Percentiles rank a stretch among this genome's conserved stretches.
Evolutionary conservation across 2,329 filamentous ascomycete genomes (phyloP).

Genomic region (Aureobasidium sp.): DNA sequence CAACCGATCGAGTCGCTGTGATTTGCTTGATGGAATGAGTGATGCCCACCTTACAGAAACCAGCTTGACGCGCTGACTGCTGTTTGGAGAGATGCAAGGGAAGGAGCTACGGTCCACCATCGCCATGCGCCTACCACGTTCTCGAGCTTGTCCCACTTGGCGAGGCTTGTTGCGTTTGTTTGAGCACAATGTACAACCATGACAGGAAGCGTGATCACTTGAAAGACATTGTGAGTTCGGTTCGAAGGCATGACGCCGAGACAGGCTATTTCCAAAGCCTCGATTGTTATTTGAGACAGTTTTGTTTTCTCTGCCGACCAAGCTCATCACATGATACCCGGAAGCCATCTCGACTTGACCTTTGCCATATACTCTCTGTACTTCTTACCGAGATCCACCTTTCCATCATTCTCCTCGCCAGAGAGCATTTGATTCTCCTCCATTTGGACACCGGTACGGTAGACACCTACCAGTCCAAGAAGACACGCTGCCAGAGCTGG

Average conservation of each 20-base stretch:
- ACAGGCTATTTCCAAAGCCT: too few species aligned
- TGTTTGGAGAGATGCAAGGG: too few species aligned
- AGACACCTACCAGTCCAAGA: background rate
- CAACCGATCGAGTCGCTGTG: background rate
- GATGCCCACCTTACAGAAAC: too few species aligned
- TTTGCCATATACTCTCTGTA: constrained; percentile 9
- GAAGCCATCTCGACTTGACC: background rate
- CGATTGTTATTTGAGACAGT: too few species aligned
- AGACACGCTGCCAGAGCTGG: background rate
- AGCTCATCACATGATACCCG: background rate
- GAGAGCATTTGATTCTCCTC: constrained; percentile 8
- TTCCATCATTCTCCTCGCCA: background rate
- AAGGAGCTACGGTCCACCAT: background rate
- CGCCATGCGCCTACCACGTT: constrained; percentile 1
- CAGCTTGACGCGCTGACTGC: too few species aligned
- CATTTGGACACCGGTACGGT: background rate
- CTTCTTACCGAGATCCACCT: background rate
- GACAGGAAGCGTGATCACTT: too few species aligned
- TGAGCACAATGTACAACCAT: too few species aligned
- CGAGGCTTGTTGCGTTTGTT: background rate
- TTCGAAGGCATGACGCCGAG: too few species aligned
- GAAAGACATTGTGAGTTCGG: too few species aligned
- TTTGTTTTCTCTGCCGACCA: too few species aligned
- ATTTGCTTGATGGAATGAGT: background rate
- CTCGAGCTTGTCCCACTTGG: background rate